phyloP scores from a whole-genome alignment of 2,329 filamentous ascomycete species.

The Colletotrichum lupini region DNA sequence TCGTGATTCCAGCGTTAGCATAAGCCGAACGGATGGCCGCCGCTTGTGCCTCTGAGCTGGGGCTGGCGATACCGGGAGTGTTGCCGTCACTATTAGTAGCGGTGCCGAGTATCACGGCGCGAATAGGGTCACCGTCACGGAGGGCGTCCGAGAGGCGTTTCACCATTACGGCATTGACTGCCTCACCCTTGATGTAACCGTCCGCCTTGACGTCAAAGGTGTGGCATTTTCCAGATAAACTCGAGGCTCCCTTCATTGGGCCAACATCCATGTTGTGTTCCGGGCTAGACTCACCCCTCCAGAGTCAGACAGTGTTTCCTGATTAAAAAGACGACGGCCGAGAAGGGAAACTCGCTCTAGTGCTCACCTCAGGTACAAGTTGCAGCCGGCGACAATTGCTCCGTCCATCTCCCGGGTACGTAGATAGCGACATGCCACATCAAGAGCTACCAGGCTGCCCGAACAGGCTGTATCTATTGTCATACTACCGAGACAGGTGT shows the following conservation, averaged over 20 bases:
- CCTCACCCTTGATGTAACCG: constrained; percentile 61
- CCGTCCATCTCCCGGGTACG: constrained; percentile 38
- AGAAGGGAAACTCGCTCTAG: no score
- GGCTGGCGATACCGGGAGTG: constrained; percentile 48
- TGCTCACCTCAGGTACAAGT: constrained; percentile 42
- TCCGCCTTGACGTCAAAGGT: constrained; percentile 45
- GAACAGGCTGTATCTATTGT: constrained; percentile 70
- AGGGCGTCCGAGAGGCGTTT: constrained; percentile 56
- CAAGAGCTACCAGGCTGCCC: constrained; percentile 62
- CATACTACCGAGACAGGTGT: constrained; percentile 45
- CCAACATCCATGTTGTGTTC: constrained; percentile 38
- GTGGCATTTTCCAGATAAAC: constrained; percentile 2
- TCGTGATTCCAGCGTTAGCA: constrained; percentile 39
- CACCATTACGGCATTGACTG: constrained; percentile 51
- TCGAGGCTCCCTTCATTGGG: background rate
- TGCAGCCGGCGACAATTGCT: constrained; percentile 45
- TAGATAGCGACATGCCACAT: constrained; percentile 54
- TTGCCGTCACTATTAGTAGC: constrained; percentile 45
- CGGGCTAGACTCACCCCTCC: constrained; percentile 29
- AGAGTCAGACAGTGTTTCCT: no score
- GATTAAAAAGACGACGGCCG: no score
- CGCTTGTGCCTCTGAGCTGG: constrained; percentile 44
- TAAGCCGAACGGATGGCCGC: constrained; percentile 45
- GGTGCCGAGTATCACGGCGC: constrained; percentile 45
- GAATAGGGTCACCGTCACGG: constrained; percentile 51